Base-by-base conservation (phyloP, 1,284 basidiomycete genomes). In the Rhodotorula sp. region DNA sequence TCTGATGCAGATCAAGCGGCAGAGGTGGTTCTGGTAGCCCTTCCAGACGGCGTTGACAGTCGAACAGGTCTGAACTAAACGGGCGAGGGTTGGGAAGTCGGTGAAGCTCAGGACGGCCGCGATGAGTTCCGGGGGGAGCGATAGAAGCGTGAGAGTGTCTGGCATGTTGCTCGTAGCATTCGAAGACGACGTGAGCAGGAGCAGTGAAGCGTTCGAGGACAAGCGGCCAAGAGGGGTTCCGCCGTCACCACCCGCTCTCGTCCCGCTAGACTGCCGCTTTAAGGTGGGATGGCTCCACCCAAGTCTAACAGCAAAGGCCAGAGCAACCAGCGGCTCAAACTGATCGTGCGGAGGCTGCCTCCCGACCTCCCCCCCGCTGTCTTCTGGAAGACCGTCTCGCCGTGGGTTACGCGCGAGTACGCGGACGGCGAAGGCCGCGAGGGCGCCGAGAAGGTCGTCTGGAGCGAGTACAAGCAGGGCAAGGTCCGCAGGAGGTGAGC, bases 361-460 rank as follows among this genome's bases (percentile, higher is more conserved):
- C 90, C 94, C 15, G 94, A 93, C 76, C 83, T 99, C 1, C 94
- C 95, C 2, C 93, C 94, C 77, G 87, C 88, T 2, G 82, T 95
- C 61, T 98, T 99, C 81, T 98, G 95, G 95, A 86, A 89, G 76
- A 91, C 89, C 70, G 91, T 95, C 7, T 84, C 87, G 64, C 81
- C 85, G 2, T 98, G 92, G 92, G 87, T 95, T 24, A 84, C 86
- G 0, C 88, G 90, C 10, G 87, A 91, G 50, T 87, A 87, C 3
- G 83, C 85, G 46, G 79, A 82, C 11, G 92, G 88, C 89, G 89
- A 86, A 78, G 78, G 81, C 0, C 92, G 85, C 77, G 85, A 85
- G 73, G 83, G 83, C 20, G 91, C 91, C 9, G 89, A 90, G 80
- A 26, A 52, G 28, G 46, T 30, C 5, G 54, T n/a, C 13, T 89